These are phyloP conservation scores for Apiosordaria backusii DNA, from an alignment of 495 filamentous ascomycete genomes.

Conservation along the genomic window DNA sequence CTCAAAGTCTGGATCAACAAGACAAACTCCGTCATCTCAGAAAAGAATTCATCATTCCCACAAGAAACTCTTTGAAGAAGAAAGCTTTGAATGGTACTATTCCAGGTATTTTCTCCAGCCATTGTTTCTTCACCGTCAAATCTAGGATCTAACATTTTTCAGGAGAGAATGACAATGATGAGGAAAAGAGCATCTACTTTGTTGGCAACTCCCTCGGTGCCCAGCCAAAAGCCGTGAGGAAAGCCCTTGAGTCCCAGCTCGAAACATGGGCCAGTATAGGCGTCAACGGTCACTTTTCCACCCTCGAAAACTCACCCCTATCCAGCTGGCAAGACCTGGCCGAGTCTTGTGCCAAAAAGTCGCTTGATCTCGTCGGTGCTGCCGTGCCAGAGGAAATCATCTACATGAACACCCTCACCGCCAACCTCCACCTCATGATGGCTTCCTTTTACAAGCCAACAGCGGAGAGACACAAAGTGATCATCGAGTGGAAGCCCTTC, in stretches of 20 bases:
- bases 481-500: conserved; percentile 87
- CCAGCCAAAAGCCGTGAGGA: conserved; percentile 66
- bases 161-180: conserved; percentile 21
- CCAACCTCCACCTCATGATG: conserved; percentile 85
- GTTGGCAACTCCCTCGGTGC: conserved; percentile 91
- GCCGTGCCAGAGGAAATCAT: conserved; percentile 65
- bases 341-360: conserved; percentile 62
- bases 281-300: conserved; percentile 82
- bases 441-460: conserved; percentile 81
- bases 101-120: conserved; percentile 25
- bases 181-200: conserved; percentile 68
- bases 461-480: conserved; percentile 71
- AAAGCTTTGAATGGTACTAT: conserved; percentile 52
- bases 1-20: conserved; percentile 53
- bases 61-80: conserved; percentile 61
- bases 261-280: conserved; percentile 82
- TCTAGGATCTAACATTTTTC: not conserved
- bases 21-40: conserved; percentile 66
- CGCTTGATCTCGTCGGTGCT: conserved; percentile 79
- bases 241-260: conserved; percentile 70
- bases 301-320: conserved; percentile 64
- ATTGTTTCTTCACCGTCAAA: not conserved
- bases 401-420: conserved; percentile 85
- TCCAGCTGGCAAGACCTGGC: conserved; percentile 77
- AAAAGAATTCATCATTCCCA: conserved; percentile 75